A percentile compares a stretch with the other conserved stretches of the same genome.
phyloP scores from a whole-genome alignment of 768 basidiomycete genomes.

The Amanita polypyramis region DNA sequence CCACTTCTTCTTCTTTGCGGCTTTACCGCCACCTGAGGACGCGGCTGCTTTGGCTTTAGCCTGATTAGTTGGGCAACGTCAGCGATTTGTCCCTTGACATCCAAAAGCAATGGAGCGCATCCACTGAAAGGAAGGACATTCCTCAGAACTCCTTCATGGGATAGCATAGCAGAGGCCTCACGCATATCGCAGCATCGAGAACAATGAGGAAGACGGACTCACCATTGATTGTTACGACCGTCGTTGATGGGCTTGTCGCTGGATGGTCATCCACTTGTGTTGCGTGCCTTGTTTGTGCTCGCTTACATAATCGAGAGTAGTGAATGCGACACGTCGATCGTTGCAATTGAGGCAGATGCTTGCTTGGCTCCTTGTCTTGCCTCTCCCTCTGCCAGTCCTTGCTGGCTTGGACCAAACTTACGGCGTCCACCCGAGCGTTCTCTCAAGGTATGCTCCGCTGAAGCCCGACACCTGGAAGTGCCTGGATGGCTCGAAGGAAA shows the following conservation, averaged over 20 bases:
- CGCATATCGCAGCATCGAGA: background rate
- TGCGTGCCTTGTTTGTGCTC: conserved; percentile 32
- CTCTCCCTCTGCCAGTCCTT: conserved; percentile 30
- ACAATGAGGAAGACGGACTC: conserved; percentile 17
- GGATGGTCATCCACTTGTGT: conserved; percentile 12
- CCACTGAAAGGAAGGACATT: conserved; percentile 19
- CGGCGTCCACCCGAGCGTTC: conserved; percentile 47
- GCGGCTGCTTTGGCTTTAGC: conserved; percentile 77
- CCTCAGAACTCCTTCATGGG: background rate
- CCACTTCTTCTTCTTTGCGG: conserved; percentile 99
- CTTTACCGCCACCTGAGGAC: conserved; percentile 66
- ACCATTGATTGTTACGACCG: conserved; percentile 34
- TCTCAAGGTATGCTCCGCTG: conserved; percentile 45
- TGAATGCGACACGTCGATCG: conserved; percentile 28
- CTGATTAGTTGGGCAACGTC: conserved; percentile 20
- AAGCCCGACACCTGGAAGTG: conserved; percentile 61
- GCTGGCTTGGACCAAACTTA: conserved; percentile 36
- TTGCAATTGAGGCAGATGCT: conserved; percentile 28
- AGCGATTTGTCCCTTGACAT: conserved; percentile 20
- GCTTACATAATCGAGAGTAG: conserved; percentile 20
- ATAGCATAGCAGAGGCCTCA: background rate
- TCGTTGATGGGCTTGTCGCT: conserved; percentile 25
- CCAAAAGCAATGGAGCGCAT: conserved; percentile 24
- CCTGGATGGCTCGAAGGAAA: conserved; percentile 68
- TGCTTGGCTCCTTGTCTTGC: conserved; percentile 36